phyloP scores from a whole-genome alignment of 352 stramenopile species.

The Elongisporangium prolatum region DNA sequence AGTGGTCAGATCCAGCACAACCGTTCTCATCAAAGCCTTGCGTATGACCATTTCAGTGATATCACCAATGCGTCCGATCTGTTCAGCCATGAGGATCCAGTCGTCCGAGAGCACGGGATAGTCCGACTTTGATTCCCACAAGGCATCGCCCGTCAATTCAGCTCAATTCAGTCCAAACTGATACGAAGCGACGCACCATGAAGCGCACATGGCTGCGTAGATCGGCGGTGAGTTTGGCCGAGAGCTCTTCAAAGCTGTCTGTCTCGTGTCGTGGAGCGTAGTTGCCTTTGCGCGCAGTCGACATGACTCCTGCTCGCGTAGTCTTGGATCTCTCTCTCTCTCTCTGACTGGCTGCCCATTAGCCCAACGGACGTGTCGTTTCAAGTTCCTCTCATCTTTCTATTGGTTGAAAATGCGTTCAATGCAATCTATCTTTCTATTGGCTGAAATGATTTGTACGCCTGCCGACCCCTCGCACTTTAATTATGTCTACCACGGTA shows the following conservation, averaged over 20 bases:
- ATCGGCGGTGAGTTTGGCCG: constrained; percentile 80
- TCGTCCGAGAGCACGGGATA: constrained; percentile 85
- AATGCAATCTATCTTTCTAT: background rate
- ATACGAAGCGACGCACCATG: constrained; percentile 68
- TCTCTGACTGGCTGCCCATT: too few species aligned
- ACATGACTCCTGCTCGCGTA: constrained; percentile 15
- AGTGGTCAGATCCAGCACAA: too few species aligned
- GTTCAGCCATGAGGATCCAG: constrained; percentile 87
- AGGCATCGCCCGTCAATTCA: background rate
- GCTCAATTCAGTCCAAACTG: too few species aligned
- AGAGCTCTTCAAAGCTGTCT: constrained; percentile 82
- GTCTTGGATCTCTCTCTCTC: background rate
- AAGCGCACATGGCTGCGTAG: constrained; percentile 85
- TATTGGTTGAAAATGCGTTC: constrained; percentile 7
- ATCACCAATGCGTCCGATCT: constrained; percentile 83
- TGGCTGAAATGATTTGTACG: background rate
- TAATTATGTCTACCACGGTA: background rate
- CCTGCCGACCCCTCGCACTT: background rate
- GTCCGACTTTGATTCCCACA: constrained; percentile 35
- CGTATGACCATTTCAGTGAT: constrained; percentile 91
- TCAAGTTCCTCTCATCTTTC: background rate
- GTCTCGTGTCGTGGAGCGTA: constrained; percentile 54
- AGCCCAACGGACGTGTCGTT: constrained; percentile 5
- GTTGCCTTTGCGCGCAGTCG: constrained; percentile 47
- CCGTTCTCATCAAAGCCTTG: too few species aligned